Percentiles rank a stretch among this genome's conserved stretches.
These are phyloP conservation scores for Pichiaceae sp. DNA, from an alignment of 1,139 yeast species.

Conservation along the genomic window DNA sequence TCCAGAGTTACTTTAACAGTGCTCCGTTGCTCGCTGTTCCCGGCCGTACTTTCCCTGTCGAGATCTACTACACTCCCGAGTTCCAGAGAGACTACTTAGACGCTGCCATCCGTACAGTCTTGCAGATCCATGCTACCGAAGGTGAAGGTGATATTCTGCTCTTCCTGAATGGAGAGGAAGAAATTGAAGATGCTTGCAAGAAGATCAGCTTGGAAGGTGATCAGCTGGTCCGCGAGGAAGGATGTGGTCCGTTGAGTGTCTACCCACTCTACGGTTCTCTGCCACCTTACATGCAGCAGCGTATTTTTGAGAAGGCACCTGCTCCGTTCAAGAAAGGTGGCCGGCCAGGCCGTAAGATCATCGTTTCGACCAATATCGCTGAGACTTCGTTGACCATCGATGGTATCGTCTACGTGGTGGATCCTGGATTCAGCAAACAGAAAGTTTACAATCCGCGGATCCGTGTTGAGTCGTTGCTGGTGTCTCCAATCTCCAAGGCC, in stretches of 20 bases:
- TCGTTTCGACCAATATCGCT: conserved; percentile 93
- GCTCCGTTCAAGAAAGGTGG: conserved; percentile 53
- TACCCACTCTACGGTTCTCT: conserved; percentile 93
- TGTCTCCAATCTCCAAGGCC: conserved; percentile 94
- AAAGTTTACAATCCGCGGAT: conserved; percentile 95
- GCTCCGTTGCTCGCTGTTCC: conserved; percentile 96
- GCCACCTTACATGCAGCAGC: conserved; percentile 93
- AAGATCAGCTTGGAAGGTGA: conserved; percentile 84
- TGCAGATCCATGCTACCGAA: conserved; percentile 95
- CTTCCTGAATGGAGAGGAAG: conserved; percentile 96
- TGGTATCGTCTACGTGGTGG: conserved; percentile 95
- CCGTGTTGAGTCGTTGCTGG: conserved; percentile 87
- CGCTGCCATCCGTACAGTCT: conserved; percentile 88
- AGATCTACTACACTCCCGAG: conserved; percentile 93
- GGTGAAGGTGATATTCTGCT: conserved; percentile 86
- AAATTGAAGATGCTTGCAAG: conserved; percentile 93
- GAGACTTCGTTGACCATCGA: conserved; percentile 97
- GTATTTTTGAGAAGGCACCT: conserved; percentile 88
- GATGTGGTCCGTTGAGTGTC: conserved; percentile 80
- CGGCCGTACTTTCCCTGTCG: conserved; percentile 97
- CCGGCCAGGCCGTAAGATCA: conserved; percentile 87
- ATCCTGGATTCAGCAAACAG: conserved; percentile 95
- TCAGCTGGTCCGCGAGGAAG: conserved; percentile 78
- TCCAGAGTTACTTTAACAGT: conserved; percentile 78
- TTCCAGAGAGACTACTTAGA: conserved; percentile 91